Evolutionary conservation across 305 asterid genomes (phyloP), one percentile per base, ranked within the genome.

Genomic region (Euphrasia arctica): DNA sequence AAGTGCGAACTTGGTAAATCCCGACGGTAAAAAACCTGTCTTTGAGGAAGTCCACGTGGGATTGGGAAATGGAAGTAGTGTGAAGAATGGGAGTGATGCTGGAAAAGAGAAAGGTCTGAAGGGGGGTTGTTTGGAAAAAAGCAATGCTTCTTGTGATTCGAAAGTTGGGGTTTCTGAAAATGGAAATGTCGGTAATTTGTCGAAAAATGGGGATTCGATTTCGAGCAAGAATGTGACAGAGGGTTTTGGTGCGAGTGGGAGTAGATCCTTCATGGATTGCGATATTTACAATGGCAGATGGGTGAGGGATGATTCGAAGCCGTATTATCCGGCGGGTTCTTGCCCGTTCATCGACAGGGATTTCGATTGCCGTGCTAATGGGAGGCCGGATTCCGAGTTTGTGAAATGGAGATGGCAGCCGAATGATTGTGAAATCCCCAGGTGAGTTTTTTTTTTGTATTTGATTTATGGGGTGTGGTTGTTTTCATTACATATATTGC

Each of bases 381-480:
- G 84, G 62, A 85, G 98, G 77, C 84, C 89, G 5, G 98, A 91
- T 72, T 70, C 58, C 27, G 79, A 77, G 74, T 91, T 64, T 65
- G 72, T 80, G 71, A 85, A 79, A 57, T 91, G 98, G 96, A 89
- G 76, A 82, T 91, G 98, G 98, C 91, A 83, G 77, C 95, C 97
- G 0, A 68, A 75, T 78, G 86, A 74, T 11, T 91, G 98, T 72
- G 89, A 87, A 49, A 89, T 89, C 49, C 98, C 97, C 1, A 85
- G 90, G 98, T 89, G 70, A 13, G 72, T 18, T 50, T 60, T 66
- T 66, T 58, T 18, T 25, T 25, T 18, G 28, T 34, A 50, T 12
- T 47, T 47, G 22, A 18, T 18, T 18, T 18, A 18, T 18, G 22
- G 22, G 22, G 22, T 18, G 22, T 18, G 22, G 22, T 18, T 18